phyloP scores from a whole-genome alignment of 352 stramenopile species.

The Halophytophthora batemanensis region DNA sequence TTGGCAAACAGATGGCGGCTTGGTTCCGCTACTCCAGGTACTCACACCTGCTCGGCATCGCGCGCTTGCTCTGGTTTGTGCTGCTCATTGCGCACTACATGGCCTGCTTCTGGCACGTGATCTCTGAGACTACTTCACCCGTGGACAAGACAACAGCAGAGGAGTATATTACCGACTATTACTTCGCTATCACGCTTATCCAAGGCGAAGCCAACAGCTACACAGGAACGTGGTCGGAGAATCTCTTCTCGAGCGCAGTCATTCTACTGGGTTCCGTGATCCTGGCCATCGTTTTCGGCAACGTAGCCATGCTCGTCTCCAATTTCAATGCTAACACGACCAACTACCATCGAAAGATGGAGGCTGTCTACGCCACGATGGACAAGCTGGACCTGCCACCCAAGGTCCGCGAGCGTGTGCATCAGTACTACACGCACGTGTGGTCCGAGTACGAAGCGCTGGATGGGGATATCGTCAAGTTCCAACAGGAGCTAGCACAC shows the following conservation, averaged over 20 bases:
- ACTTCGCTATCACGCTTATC: conserved; percentile 39
- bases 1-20: conserved; percentile 25
- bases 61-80: conserved; percentile 24
- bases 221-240: conserved; percentile 28
- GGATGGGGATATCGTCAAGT: conserved; percentile 43
- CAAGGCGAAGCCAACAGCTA: conserved; percentile 37
- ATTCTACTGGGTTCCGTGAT: conserved; percentile 46
- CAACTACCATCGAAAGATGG: conserved; percentile 57
- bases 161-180: conserved; percentile 34
- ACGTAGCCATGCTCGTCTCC: conserved; percentile 54
- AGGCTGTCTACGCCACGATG: conserved; percentile 49
- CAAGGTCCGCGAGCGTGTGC: conserved; percentile 49
- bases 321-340: conserved; percentile 54
- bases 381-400: conserved; percentile 45
- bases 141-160: conserved; percentile 5
- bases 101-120: conserved; percentile 39
- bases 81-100: conserved; percentile 37
- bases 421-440: conserved; percentile 70
- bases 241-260: conserved; percentile 32
- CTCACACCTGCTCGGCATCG: conserved; percentile 23
- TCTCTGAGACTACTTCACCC: no score
- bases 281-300: conserved; percentile 51
- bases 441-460: conserved; percentile 66
- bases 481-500: conserved; percentile 55
- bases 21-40: conserved; percentile 23